These are phyloP conservation scores for Microbotryum silenes-acaulis DNA, from an alignment of 1,284 basidiomycete genomes.

Conservation along the genomic window DNA sequence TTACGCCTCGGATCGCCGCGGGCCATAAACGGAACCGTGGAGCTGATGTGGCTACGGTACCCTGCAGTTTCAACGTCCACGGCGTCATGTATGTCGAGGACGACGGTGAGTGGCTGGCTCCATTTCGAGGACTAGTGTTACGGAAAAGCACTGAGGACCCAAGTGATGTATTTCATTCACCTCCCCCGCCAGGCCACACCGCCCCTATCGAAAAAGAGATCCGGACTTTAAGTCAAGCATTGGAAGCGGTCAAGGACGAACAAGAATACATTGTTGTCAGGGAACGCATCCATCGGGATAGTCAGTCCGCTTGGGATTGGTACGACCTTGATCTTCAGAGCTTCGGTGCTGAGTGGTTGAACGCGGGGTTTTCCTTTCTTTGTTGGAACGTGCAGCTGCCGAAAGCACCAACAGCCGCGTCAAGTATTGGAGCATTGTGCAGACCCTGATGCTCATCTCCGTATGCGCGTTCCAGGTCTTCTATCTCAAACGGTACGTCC, in stretches of 20 bases:
- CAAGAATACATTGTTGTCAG: conserved; percentile 96
- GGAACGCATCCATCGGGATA: conserved; percentile 87
- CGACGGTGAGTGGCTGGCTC: conserved; percentile 52
- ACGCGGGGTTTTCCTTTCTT: neutral
- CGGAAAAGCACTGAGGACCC: too few relatives aligned
- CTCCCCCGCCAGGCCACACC: conserved; percentile 45
- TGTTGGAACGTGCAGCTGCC: conserved; percentile 37
- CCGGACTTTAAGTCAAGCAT: conserved; percentile 69
- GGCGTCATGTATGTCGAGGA: conserved; percentile 88
- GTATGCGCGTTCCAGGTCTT: conserved; percentile 97
- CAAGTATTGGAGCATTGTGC: conserved; percentile 97
- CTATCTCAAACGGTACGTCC: conserved; percentile 53
- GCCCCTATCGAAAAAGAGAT: conserved; percentile 96
- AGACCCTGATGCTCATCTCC: conserved; percentile 74
- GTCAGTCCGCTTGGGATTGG: conserved; percentile 36
- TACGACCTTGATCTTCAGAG: neutral
- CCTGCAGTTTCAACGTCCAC: conserved; percentile 89
- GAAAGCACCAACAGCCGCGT: conserved; percentile 70
- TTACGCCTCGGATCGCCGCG: neutral
- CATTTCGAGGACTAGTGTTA: too few relatives aligned
- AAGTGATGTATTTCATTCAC: neutral
- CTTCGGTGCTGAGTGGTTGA: neutral
- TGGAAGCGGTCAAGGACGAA: conserved; percentile 92
- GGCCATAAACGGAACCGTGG: neutral
- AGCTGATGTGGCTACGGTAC: neutral